These are phyloP conservation scores for Scheffersomyces quercinus DNA, from an alignment of 1,139 yeast genomes.

Conservation along the genomic window DNA sequence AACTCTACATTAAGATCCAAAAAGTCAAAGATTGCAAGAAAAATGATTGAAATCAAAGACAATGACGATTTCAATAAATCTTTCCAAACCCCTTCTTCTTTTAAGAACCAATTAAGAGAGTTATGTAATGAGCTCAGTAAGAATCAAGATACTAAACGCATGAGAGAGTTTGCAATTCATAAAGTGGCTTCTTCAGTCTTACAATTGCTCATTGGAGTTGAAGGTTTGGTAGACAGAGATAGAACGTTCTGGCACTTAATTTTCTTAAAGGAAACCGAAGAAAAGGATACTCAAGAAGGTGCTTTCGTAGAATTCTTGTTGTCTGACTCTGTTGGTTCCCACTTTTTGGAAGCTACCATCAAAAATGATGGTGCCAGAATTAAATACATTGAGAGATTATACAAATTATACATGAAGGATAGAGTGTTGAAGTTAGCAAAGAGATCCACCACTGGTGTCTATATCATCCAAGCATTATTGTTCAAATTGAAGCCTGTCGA, in stretches of 20 bases:
- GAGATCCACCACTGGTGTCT: slow-evolving; percentile 81
- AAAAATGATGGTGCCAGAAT: slow-evolving; percentile 62
- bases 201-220: slow-evolving; percentile 78
- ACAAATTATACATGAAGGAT: slow-evolving; percentile 69
- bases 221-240: slow-evolving; percentile 74
- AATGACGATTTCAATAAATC: slow-evolving; percentile 64
- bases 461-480: slow-evolving; percentile 71
- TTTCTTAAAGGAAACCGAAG: slow-evolving; percentile 45
- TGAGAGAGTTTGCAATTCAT: slow-evolving; percentile 76
- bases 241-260: slow-evolving; percentile 64
- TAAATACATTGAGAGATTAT: slow-evolving; percentile 70
- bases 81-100: slow-evolving; percentile 72
- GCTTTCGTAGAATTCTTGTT: slow-evolving; percentile 81
- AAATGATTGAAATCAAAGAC: slow-evolving; percentile 86
- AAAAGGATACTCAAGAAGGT: slow-evolving; percentile 64
- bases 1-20: slow-evolving; percentile 82
- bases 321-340: slow-evolving; percentile 89
- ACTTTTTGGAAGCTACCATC: slow-evolving; percentile 75
- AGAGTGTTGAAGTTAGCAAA: slow-evolving; percentile 70
- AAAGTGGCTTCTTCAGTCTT: slow-evolving; percentile 85
- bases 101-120: slow-evolving; percentile 60
- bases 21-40: slow-evolving; percentile 85
- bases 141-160: slow-evolving; percentile 43
- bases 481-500: slow-evolving; percentile 60
- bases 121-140: slow-evolving; percentile 38